Evolutionary conservation across 345 rosid genomes (phyloP), one percentile per base, ranked within the genome.

Genomic region (Camelina hispida): DNA sequence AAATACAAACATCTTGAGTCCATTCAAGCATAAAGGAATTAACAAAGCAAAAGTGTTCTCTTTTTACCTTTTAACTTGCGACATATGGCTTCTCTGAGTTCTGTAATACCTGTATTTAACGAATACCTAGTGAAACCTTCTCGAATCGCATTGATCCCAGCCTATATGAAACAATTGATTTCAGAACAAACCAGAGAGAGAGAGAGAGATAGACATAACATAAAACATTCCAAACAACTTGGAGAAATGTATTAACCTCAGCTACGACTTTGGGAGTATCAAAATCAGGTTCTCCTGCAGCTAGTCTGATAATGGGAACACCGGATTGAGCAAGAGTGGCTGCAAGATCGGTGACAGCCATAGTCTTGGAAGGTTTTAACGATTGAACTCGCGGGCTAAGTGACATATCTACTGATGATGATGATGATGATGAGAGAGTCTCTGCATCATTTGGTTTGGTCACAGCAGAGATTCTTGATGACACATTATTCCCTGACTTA

Each of bases 251-350:
- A 32, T 8, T 2, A 51, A 93, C 99, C 91, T 92, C 96, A 6
- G 94, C 83, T 72, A 95, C 85, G 47, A 72, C 54, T 68, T 83
- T 64, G 32, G 99, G 98, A 1, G 99, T 95, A 64, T 92, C 96
- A 53, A 92, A 95, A 86, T 95, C 99, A 8, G 99, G 98, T 68
- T 95, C 99, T 56, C 99, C 99, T 30, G 98, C 99, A 62, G 99
- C 99, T 83, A 95, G 83, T 11, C 92, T 82, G 69, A 95, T 88
- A 47, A 95, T 87, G 3, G 98, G 97, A 16, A 90, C 83, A 60
- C 99, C 99, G 16, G 98, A 89, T 79, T 89, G 90, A 7, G 66
- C 85, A 80, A 95, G 98, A 53, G 98, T 93, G n/a, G 93, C 82
- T 3, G 98, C 97, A 63, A 89, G 96, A 74, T 95, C 98, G 54